These are phyloP conservation scores for Zopfia rhizophila DNA, from an alignment of 2,329 filamentous ascomycete species.

Conservation along the genomic window DNA sequence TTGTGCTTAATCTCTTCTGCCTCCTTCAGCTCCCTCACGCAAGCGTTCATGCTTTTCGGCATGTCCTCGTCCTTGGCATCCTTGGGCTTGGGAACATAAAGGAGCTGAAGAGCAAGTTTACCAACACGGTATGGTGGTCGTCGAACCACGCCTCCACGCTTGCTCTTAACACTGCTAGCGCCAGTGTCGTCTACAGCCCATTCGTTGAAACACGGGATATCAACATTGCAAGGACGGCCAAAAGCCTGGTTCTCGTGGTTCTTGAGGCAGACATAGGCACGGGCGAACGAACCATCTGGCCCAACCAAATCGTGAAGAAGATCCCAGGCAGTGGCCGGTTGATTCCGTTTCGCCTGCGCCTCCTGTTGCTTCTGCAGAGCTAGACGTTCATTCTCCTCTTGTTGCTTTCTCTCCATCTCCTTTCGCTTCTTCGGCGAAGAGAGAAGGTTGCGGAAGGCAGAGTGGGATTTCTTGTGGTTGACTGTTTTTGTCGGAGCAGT, in stretches of 20 bases:
- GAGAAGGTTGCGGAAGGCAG: constrained; percentile 82
- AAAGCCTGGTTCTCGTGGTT: constrained; percentile 91
- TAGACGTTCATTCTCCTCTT: constrained; percentile 81
- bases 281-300: constrained; percentile 93
- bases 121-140: constrained; percentile 96
- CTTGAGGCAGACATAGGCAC: constrained; percentile 92
- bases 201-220: constrained; percentile 97
- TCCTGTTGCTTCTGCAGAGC: constrained; percentile 57
- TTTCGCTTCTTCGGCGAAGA: constrained; percentile 96
- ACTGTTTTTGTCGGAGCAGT: constrained; percentile 67
- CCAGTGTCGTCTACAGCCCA: constrained; percentile 89
- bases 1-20: constrained; percentile 82
- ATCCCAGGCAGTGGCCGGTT: constrained; percentile 82
- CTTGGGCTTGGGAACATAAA: constrained; percentile 94
- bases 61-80: constrained; percentile 91
- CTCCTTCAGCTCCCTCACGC: constrained; percentile 90
- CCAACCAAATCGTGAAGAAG: constrained; percentile 85
- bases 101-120: constrained; percentile 90
- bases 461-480: constrained; percentile 77
- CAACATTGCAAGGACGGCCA: constrained; percentile 85
- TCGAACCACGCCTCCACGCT: constrained; percentile 78
- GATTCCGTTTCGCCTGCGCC: constrained; percentile 63
- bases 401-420: constrained; percentile 86
- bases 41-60: constrained; percentile 99
- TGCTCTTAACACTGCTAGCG: constrained; percentile 92